phyloP scores from a whole-genome alignment of 352 stramenopile species.

The Phytophthora cajani region DNA sequence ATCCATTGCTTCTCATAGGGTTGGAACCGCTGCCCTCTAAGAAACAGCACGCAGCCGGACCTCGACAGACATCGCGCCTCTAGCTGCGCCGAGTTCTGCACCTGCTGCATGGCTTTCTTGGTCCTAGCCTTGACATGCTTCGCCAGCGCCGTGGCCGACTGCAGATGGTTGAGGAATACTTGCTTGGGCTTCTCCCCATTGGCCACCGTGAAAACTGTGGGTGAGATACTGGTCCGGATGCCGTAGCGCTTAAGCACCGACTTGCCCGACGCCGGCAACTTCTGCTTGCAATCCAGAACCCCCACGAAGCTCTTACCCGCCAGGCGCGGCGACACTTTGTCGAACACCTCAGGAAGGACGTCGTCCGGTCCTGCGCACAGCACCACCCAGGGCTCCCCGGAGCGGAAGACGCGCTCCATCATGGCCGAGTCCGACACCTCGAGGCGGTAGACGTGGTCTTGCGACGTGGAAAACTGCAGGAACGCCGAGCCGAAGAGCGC shows the following conservation, averaged over 20 bases:
- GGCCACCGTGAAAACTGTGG: slow-evolving; percentile 82
- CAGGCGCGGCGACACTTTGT: slow-evolving; percentile 65
- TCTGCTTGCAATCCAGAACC: slow-evolving; percentile 80
- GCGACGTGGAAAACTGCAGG: slow-evolving; percentile 69
- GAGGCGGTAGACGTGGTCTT: slow-evolving; percentile 71
- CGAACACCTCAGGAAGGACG: slow-evolving; percentile 75
- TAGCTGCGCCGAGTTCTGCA: slow-evolving; percentile 75
- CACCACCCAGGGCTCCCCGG: slow-evolving; percentile 83
- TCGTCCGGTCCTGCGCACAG: slow-evolving; percentile 75
- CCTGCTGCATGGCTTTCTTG: slow-evolving; percentile 59
- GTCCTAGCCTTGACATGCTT: slow-evolving; percentile 62
- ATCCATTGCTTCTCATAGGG: slow-evolving; percentile 81
- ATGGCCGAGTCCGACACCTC: slow-evolving; percentile 60
- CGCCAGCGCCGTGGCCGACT: slow-evolving; percentile 63
- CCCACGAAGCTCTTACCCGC: slow-evolving; percentile 63
- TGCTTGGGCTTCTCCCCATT: slow-evolving; percentile 82
- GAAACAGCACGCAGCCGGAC: slow-evolving; percentile 66
- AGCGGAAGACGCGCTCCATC: slow-evolving; percentile 78
- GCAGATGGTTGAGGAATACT: slow-evolving; percentile 74
- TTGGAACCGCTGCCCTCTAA: slow-evolving; percentile 62
- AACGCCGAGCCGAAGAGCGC: slow-evolving; percentile 70
- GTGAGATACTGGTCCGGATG: slow-evolving; percentile 64
- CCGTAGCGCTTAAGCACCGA: slow-evolving; percentile 66
- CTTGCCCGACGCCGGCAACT: slow-evolving; percentile 57
- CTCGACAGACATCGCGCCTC: slow-evolving; percentile 72